Evolutionary conservation across 2,329 filamentous ascomycete genomes (phyloP).

Genomic region (Alternaria arbusti): DNA sequence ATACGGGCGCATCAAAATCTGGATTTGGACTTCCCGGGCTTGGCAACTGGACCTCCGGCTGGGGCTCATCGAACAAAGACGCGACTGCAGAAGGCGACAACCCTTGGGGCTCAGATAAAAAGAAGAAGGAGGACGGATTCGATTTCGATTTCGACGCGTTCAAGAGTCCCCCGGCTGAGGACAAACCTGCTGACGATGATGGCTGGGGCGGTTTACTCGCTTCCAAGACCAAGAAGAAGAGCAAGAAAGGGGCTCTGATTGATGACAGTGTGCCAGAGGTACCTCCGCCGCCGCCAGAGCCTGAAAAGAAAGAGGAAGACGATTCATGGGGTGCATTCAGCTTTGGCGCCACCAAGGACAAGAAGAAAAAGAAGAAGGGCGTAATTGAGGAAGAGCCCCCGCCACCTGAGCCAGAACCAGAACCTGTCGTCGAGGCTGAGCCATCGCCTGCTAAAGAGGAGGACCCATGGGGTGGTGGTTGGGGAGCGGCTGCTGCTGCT

Average conservation of each 20-base stretch:
- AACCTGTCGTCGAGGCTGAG: constrained; percentile 36
- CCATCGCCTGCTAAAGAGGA: constrained; percentile 41
- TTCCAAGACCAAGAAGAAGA: constrained; percentile 55
- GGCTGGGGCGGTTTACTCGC: constrained; percentile 39
- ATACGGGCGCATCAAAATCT: constrained; percentile 33
- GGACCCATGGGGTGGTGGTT: constrained; percentile 37
- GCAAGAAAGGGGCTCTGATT: constrained; percentile 40
- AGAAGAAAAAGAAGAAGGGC: constrained; percentile 47
- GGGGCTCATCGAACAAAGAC: constrained; percentile 36
- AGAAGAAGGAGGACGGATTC: constrained; percentile 46
- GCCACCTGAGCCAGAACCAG: constrained; percentile 32
- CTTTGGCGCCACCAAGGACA: constrained; percentile 38
- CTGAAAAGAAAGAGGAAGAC: constrained; percentile 36
- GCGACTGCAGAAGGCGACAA: constrained; percentile 38
- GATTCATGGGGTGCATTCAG: constrained; percentile 32
- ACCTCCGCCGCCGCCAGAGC: constrained; percentile 24
- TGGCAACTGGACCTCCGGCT: constrained; percentile 33
- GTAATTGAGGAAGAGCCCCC: constrained; percentile 26
- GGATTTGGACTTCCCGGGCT: constrained; percentile 31
- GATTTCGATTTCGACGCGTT: constrained; percentile 47
- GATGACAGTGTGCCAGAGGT: constrained; percentile 35
- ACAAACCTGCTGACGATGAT: constrained; percentile 36
- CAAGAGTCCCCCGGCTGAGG: constrained; percentile 27
- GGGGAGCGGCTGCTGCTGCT: constrained; percentile 18
- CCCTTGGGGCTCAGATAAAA: constrained; percentile 44